Percentiles rank a stretch among this genome's conserved stretches.
These are phyloP conservation scores for Clathrospora elynae DNA, from an alignment of 2,329 filamentous ascomycete species.

Conservation along the genomic window DNA sequence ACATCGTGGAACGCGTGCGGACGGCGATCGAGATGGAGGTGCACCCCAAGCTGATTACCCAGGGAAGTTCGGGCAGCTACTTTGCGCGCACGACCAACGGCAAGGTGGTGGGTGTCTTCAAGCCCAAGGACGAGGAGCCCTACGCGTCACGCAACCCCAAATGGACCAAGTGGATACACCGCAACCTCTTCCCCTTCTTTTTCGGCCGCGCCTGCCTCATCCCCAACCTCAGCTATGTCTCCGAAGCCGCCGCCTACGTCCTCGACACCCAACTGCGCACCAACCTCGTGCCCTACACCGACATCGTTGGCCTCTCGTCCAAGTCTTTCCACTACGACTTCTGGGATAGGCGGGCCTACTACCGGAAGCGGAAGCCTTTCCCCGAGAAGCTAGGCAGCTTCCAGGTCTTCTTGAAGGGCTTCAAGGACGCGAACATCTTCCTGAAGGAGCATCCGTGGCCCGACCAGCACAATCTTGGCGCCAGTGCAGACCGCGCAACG, in stretches of 20 bases:
- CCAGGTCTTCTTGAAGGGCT: conserved; percentile 95
- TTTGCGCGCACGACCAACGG: conserved; percentile 91
- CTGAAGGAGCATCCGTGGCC: conserved; percentile 96
- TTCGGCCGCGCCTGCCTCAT: conserved; percentile 95
- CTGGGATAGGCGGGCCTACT: conserved; percentile 89
- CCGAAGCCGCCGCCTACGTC: conserved; percentile 94
- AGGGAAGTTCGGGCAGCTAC: conserved; percentile 97
- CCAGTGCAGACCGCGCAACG: conserved; percentile 70
- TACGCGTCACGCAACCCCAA: conserved; percentile 97
- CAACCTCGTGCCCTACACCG: conserved; percentile 93
- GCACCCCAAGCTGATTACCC: conserved; percentile 94
- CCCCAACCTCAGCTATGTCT: conserved; percentile 96
- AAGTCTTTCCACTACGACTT: conserved; percentile 99
- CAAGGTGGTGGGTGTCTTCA: conserved; percentile 97
- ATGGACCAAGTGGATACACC: conserved; percentile 99
- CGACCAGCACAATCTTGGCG: conserved; percentile 75
- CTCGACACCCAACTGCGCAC: conserved; percentile 89
- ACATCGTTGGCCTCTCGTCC: conserved; percentile 90
- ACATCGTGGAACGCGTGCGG: conserved; percentile 86
- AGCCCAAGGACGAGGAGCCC: conserved; percentile 98
- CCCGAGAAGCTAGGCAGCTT: conserved; percentile 94
- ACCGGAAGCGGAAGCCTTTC: conserved; percentile 82
- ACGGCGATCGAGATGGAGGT: conserved; percentile 86
- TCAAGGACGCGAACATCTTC: conserved; percentile 95
- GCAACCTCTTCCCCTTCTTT: conserved; percentile 95